phyloP scores from a whole-genome alignment of 768 basidiomycete genomes.

The Amanita brunnescens region DNA sequence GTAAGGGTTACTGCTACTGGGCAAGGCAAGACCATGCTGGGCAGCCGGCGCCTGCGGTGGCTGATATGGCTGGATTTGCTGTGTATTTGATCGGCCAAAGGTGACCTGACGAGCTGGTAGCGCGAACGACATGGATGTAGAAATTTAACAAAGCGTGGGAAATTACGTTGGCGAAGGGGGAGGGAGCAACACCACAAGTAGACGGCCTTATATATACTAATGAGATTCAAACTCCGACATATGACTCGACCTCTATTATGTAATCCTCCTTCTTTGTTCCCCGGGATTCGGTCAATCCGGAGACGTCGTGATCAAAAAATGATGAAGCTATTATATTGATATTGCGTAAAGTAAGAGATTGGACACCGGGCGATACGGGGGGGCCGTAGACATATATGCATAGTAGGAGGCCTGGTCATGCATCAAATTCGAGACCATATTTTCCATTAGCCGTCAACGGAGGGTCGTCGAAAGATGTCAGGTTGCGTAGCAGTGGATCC shows the following conservation, averaged over 20 bases:
- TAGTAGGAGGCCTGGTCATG: constrained; percentile 1
- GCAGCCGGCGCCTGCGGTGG: constrained; percentile 33
- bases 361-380: no score
- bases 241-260: constrained; percentile 33
- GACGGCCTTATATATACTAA: constrained; percentile 35
- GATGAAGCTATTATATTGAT: not conserved
- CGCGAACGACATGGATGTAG: constrained; percentile 44
- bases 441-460: constrained; percentile 16
- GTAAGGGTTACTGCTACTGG: constrained; percentile 47
- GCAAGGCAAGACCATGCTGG: constrained; percentile 45
- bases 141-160: constrained; percentile 35
- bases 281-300: constrained; percentile 11
- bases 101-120: constrained; percentile 74
- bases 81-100: constrained; percentile 56
- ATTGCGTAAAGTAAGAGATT: no score
- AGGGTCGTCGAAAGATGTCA: constrained; percentile 27
- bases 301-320: not conserved
- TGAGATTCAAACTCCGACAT: constrained; percentile 36
- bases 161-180: constrained; percentile 28
- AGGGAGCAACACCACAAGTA: constrained; percentile 19
- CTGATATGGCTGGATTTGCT: constrained; percentile 31
- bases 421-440: constrained; percentile 25
- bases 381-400: no score
- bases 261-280: constrained; percentile 30
- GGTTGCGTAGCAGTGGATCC: constrained; percentile 67